Evolutionary conservation across 1,284 basidiomycete genomes (phyloP).

Genomic region (Rhodotorula sp.): DNA sequence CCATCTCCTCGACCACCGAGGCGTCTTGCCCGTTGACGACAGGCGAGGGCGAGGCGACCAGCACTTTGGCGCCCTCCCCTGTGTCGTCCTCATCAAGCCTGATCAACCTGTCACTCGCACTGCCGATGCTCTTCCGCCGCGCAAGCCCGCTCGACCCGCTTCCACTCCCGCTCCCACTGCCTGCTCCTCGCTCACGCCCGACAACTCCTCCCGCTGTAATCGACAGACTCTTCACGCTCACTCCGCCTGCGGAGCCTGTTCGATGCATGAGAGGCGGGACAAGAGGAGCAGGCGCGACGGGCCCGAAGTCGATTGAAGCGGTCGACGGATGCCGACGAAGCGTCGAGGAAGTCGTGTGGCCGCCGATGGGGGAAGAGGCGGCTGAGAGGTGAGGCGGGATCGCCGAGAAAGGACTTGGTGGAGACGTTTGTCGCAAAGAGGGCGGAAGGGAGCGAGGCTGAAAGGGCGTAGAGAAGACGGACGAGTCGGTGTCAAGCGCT

Average conservation of each 20-base stretch:
- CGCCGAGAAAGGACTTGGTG: neutral
- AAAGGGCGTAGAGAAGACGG: neutral
- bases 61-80: neutral
- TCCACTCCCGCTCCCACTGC: constrained; percentile 56
- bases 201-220: neutral
- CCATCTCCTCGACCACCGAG: too few species aligned
- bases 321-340: constrained; percentile 63
- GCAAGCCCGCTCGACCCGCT: neutral
- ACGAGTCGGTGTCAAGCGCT: neutral
- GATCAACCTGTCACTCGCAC: constrained; percentile 66
- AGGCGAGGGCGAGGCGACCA: neutral
- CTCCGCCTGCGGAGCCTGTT: neutral
- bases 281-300: neutral
- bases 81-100: constrained; percentile 55
- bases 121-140: constrained; percentile 7
- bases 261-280: neutral
- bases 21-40: too few species aligned
- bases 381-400: constrained; percentile 10
- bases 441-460: neutral
- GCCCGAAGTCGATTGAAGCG: constrained; percentile 12
- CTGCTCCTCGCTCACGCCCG: constrained; percentile 62
- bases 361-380: constrained; percentile 53
- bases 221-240: neutral
- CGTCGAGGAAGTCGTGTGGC: neutral
- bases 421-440: constrained; percentile 14